Conservation (phyloP, 1,284 basidiomycete species). For the Cystobasidiaceae sp. region DNA sequence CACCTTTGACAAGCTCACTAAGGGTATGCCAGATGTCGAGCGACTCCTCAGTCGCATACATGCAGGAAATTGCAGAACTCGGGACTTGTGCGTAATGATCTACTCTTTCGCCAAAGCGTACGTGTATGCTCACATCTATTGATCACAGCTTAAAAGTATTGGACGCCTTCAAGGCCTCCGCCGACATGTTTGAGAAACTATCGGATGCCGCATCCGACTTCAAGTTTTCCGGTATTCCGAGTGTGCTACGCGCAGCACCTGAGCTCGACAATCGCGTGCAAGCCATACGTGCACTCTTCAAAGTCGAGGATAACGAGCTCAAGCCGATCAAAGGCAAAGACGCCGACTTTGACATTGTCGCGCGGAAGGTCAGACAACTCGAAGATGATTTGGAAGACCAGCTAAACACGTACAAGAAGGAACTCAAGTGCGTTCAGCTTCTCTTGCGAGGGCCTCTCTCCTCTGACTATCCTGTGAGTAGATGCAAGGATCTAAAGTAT, state of each 20-base stretch:
- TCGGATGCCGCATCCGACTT: constrained; percentile 64
- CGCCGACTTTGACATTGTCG: constrained; percentile 66
- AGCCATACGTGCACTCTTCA: constrained; percentile 68
- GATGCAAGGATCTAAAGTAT: constrained; percentile 34
- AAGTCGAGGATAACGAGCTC: constrained; percentile 60
- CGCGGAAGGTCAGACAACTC: constrained; percentile 61
- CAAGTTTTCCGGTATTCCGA: constrained; percentile 65
- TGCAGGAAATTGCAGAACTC: constrained; percentile 77
- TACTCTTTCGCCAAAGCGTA: not conserved
- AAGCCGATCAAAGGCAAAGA: constrained; percentile 76
- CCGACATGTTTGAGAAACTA: constrained; percentile 61
- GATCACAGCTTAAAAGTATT: constrained; percentile 50
- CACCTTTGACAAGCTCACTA: constrained; percentile 67
- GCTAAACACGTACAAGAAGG: constrained; percentile 59
- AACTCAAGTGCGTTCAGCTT: constrained; percentile 53
- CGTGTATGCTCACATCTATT: not conserved
- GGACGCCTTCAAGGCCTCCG: constrained; percentile 63
- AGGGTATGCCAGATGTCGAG: constrained; percentile 84
- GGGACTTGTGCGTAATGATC: constrained; percentile 58
- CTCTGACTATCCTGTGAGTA: not conserved
- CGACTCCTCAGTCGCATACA: constrained; percentile 89
- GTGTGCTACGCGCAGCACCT: constrained; percentile 71
- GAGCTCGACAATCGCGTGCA: constrained; percentile 60
- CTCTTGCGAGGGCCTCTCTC: too few relatives aligned
- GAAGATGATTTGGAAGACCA: constrained; percentile 66